Evolutionary conservation across 306 rosid species (phyloP).

Genomic region (Quercus gilva): DNA sequence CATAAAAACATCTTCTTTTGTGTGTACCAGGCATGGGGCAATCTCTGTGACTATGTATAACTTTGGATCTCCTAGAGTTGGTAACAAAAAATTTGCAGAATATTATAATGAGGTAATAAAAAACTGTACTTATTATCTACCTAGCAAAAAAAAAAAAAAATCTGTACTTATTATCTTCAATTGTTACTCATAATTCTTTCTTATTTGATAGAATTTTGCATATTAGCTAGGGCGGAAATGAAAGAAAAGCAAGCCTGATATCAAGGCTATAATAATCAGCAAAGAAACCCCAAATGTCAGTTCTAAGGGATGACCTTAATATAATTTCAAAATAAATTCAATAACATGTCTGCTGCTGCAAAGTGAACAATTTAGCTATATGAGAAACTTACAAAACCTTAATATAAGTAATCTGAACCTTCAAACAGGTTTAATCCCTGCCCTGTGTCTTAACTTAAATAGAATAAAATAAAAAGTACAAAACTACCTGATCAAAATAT

Average conservation of each 20-base stretch:
- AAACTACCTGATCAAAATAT: background rate
- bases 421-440: background rate
- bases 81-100: slow-evolving; percentile 88
- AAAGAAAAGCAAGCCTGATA: background rate
- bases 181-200: slow-evolving; percentile 10
- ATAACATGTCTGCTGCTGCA: background rate
- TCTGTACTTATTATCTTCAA: background rate
- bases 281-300: background rate
- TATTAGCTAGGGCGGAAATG: background rate
- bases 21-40: slow-evolving; percentile 55
- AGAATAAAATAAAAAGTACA: background rate
- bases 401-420: background rate
- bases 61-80: slow-evolving; percentile 99
- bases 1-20: background rate
- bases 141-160: background rate
- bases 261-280: background rate
- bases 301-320: background rate
- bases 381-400: background rate
- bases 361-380: background rate
- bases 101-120: slow-evolving; percentile 74
- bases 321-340: background rate
- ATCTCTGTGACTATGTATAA: slow-evolving; percentile 84
- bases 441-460: background rate
- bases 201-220: slow-evolving; percentile 12
- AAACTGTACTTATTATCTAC: background rate